A percentile compares a stretch with the other conserved stretches of the same genome.
Evolutionary conservation across 2,329 filamentous ascomycete genomes (phyloP).

Genomic region (Aphanocladium album): DNA sequence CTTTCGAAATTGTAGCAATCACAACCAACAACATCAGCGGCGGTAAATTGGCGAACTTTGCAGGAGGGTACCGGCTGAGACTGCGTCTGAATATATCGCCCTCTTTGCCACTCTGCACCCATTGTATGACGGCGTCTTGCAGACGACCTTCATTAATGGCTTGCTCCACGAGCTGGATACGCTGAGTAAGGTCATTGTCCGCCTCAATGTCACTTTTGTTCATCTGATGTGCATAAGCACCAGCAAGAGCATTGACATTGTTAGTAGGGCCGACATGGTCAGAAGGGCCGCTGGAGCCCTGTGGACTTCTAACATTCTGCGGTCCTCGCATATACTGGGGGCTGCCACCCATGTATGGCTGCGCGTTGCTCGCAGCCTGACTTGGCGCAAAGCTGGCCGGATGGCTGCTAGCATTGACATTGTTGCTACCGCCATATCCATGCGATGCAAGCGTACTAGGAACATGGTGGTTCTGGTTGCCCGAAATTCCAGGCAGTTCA

Average conservation of each 20-base stretch:
- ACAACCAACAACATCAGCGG: slow-evolving; percentile 60
- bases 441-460: slow-evolving; percentile 23
- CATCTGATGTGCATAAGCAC: slow-evolving; percentile 32
- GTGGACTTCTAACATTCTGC: slow-evolving; percentile 29
- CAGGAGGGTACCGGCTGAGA: slow-evolving; percentile 32
- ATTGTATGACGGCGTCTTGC: slow-evolving; percentile 60
- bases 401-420: slow-evolving; percentile 24
- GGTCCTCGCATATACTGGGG: slow-evolving; percentile 33
- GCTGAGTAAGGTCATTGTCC: slow-evolving; percentile 48
- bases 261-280: slow-evolving; percentile 28
- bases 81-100: slow-evolving; percentile 56
- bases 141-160: slow-evolving; percentile 57
- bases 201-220: slow-evolving; percentile 30
- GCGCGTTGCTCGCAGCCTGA: slow-evolving; percentile 28
- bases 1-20: slow-evolving; percentile 57
- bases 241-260: slow-evolving; percentile 30
- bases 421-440: slow-evolving; percentile 24
- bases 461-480: slow-evolving; percentile 17
- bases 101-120: slow-evolving; percentile 60
- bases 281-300: slow-evolving; percentile 27
- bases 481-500: slow-evolving; percentile 33
- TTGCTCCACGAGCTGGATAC: slow-evolving; percentile 55
- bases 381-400: slow-evolving; percentile 29
- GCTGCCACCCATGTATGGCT: slow-evolving; percentile 30
- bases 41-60: slow-evolving; percentile 49